Evolutionary conservation across 805 yeast species (phyloP), one percentile per base, ranked within the genome.

Genomic region (Kurtzmaniella fragi): DNA sequence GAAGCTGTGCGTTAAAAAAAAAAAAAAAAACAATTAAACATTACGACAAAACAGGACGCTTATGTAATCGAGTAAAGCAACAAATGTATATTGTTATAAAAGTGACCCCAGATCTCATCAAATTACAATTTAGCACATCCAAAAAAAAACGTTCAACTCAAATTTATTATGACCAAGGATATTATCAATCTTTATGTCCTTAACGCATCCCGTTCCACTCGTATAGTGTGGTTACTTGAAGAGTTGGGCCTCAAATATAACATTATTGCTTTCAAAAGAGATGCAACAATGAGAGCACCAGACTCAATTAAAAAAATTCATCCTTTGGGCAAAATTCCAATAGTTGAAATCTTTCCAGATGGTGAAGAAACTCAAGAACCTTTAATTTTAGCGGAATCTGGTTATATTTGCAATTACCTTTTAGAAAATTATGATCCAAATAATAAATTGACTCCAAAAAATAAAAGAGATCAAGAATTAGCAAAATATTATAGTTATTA

Each of bases 211-310:
- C 56, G 73, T 46, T 54, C 71, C 1, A 59, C 57, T 30, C 54
- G 71, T 43, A 53, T 67, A 15, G 46, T 64, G 14, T 66, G 67
- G 67, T 53, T 67, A 33, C 49, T 67, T 31, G 71, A 66, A 45
- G 58, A 59, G 39, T 52, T 67, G 42, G 46, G 49, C 2, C 44
- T 67, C 26, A 48, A 54, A 14, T 67, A 59, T 43, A 70, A 64
- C 38, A 23, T 65, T 33, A 62, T 62, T 43, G 32, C 50, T 8
- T 62, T 64, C 44, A 27, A 45, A 9, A 47, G 71, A 40, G 49
- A 43, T 14, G 20, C 48, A n/a, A 40, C 41, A 11, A 49, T 37
- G 38, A 46, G 64, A 36, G 70, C 71, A 5, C 71, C 71, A 4
- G 35, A 41, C 15, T 68, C 59, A 29, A 52, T 63, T 39, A 33